Evolutionary conservation across 495 filamentous ascomycete genomes (phyloP).

Genomic region (Astrothelium subdiscretum): DNA sequence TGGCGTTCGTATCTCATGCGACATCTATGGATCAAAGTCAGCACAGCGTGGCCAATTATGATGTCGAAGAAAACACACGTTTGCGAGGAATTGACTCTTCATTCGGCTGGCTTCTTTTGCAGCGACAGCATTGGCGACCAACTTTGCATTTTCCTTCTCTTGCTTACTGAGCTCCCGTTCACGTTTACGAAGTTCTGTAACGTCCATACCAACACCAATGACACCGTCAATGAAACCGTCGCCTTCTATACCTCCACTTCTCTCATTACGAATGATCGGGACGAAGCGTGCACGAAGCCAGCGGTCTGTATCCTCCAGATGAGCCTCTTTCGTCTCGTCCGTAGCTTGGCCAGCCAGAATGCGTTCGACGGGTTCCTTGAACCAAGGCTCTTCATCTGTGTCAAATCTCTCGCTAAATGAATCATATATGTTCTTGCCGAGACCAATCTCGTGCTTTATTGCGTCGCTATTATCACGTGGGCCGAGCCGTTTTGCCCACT

Average conservation of each 20-base stretch:
- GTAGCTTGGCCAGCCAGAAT: slow-evolving; percentile 42
- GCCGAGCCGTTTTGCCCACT: neutral
- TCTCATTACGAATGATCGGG: slow-evolving; percentile 42
- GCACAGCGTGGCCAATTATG: too few species aligned
- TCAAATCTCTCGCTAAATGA: slow-evolving; percentile 35
- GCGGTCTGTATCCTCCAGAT: slow-evolving; percentile 35
- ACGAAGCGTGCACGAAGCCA: slow-evolving; percentile 57
- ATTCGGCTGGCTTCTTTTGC: slow-evolving; percentile 59
- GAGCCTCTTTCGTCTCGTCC: slow-evolving; percentile 41
- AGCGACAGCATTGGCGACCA: slow-evolving; percentile 53
- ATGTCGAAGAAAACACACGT: slow-evolving; percentile 13
- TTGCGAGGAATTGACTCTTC: slow-evolving; percentile 59
- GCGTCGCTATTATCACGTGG: neutral
- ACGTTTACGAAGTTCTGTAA: slow-evolving; percentile 50
- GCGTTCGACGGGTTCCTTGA: slow-evolving; percentile 41
- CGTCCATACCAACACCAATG: slow-evolving; percentile 57
- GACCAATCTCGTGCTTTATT: slow-evolving; percentile 1
- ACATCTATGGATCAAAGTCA: slow-evolving; percentile 42
- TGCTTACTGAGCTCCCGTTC: slow-evolving; percentile 45
- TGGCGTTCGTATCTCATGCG: slow-evolving; percentile 77
- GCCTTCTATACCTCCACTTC: slow-evolving; percentile 32
- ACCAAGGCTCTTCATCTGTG: slow-evolving; percentile 32
- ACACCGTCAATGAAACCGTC: slow-evolving; percentile 46
- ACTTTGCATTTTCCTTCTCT: slow-evolving; percentile 47
- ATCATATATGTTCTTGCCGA: slow-evolving; percentile 49